Conservation (phyloP, 192 early-diverging fungal species). For the Pilaira anomala region DNA sequence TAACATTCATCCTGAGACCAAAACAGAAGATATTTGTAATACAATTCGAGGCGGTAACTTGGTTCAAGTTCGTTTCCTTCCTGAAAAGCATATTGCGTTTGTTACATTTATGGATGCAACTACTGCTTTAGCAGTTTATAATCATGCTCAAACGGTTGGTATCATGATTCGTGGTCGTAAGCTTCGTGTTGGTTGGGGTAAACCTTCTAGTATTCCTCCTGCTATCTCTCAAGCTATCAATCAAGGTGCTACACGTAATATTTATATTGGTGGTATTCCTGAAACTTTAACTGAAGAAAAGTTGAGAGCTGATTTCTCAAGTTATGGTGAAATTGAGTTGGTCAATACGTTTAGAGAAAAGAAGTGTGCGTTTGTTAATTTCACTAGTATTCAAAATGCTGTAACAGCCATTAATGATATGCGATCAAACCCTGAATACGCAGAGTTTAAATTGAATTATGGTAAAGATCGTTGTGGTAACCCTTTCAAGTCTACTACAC, state of each 20-base stretch:
- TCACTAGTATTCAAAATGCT: conserved; percentile 69
- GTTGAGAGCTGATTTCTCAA: conserved; percentile 67
- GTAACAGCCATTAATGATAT: conserved; percentile 71
- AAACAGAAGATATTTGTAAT: conserved; percentile 80
- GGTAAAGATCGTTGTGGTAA: conserved; percentile 88
- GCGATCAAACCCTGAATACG: conserved; percentile 54
- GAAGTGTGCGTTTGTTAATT: conserved; percentile 83
- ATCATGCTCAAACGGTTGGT: conserved; percentile 54
- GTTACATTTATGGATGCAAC: conserved; percentile 78
- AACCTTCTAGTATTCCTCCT: conserved; percentile 50
- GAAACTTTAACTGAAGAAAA: conserved; percentile 60
- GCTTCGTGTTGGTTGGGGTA: conserved; percentile 80
- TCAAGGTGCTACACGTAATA: conserved; percentile 67
- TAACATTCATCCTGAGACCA: conserved; percentile 68
- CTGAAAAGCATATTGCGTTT: conserved; percentile 79
- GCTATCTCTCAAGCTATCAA: conserved; percentile 54
- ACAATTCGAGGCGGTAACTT: conserved; percentile 80
- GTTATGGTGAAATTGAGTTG: conserved; percentile 82
- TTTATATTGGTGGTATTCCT: conserved; percentile 71
- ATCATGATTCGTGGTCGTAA: conserved; percentile 65
- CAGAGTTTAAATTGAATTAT: conserved; percentile 57
- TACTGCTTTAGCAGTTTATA: conserved; percentile 61
- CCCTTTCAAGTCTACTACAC: conserved; percentile 40
- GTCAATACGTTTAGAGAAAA: conserved; percentile 80
- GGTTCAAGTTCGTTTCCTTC: conserved; percentile 68